Evolutionary conservation across 768 basidiomycete species (phyloP), one percentile per base, ranked within the genome.

Genomic region (Xerocomellus amylosporus): DNA sequence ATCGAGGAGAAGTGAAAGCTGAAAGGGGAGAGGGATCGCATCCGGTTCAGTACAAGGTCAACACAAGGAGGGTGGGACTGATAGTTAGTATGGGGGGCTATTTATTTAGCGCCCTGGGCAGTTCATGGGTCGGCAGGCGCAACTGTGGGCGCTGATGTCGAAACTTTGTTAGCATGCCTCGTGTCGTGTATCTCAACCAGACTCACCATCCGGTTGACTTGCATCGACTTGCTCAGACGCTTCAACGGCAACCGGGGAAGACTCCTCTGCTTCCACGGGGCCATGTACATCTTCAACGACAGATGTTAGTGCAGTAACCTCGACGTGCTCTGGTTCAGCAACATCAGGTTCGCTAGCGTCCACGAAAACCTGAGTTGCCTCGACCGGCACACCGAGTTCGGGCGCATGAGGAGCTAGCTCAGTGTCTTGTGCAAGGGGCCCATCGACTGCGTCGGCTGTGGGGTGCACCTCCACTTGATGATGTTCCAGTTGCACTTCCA

Each of bases 121-220:
- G 17, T 37, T 43, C 42, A 60, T 39, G 42, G 17, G 42, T 59
- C 55, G n/a, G 13, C 17, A 20, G 46, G 34, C 20, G 8, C 37
- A 1, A 12, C 49, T 19, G 1, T 7, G 1, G 42, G 43, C 15
- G 7, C 36, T 9, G 12, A 41, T 24, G 14, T 33, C 4, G 24
- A 19, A 19, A 38, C 19, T 4, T 20, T 24, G 19, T 58, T 3
- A 42, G 17, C 39, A 46, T 28, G 30, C 1, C 13, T 19, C 1
- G 30, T 15, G 14, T 20, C 15, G 8, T 9, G 20, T 13, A 59
- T 13, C 4, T 26, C 31, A 20, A 6, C 28, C 9, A 38, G 19
- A 33, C 58, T 19, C 8, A 59, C 58, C 47, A 14, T 43, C 26
- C 17, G 48, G 42, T 19, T 41, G 37, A 38, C 37, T 38, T 33